Evolutionary conservation across 768 basidiomycete genomes (phyloP), one percentile per base, ranked within the genome.

Genomic region (Tremella mesenterica): DNA sequence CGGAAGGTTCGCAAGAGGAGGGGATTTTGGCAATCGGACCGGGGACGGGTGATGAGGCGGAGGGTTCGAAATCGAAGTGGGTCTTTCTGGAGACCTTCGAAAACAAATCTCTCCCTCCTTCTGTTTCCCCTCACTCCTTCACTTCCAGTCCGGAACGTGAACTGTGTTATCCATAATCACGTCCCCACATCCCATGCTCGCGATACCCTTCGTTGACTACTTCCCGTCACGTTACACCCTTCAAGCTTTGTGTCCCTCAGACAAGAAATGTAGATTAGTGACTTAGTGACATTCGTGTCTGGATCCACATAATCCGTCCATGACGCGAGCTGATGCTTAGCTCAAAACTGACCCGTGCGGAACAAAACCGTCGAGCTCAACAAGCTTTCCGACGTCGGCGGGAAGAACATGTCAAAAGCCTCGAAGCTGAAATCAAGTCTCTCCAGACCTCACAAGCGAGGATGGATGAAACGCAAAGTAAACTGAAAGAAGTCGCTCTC

Each of bases 291-390:
- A n/a, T 46, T 8, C 8, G 44, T 28, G 44, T 21, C 23, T 23
- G 14, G 14, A 23, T 23, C 16, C 38, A 20, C 44, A 9, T 16
- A 10, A 1, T 4, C 34, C 28, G 3, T 38, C 26, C 3, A 25
- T 9, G 21, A 31, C 25, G 38, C 38, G 53, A 47, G 29, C 20
- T 23, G 30, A 30, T n/a, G 10, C 16, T 44, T 14, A 52, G 8
- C 3, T 33, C 14, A 25, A 43, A 49, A 46, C 20, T 20, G 26
- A 16, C 49, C 30, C 81, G 90, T 9, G 90, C 90, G 38, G 90
- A 92, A 65, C 90, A 95, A 76, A 95, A 95, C 72, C 80, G 90
- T 62, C 91, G 90, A 73, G 90, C 90, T 0, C 90, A 95, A 75
- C 80, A 89, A 36, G 89, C 88, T 1, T 95, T 92, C 73, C 77